Evolutionary conservation across 148 eudicot species (phyloP).

Genomic region (Camellia japonica): DNA sequence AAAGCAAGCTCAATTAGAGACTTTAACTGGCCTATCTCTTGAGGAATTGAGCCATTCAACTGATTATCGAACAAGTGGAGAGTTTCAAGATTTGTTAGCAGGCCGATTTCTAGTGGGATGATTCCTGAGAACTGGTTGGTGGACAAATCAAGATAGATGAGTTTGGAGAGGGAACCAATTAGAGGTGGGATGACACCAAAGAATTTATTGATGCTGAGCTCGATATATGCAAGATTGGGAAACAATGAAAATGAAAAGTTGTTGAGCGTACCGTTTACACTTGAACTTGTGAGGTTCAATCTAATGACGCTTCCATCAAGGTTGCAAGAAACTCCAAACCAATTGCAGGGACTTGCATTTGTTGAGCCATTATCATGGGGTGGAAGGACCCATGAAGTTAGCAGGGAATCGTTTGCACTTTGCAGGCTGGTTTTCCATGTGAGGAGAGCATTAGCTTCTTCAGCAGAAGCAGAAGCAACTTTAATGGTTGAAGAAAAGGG

Average conservation of each 20-base stretch:
- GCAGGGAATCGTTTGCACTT: slow-evolving; percentile 18
- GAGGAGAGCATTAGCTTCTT: slow-evolving; percentile 38
- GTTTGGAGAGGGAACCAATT: slow-evolving; percentile 7
- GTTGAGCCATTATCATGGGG: background rate
- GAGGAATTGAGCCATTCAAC: slow-evolving; percentile 14
- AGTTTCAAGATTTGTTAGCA: background rate
- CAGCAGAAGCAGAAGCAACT: slow-evolving; percentile 15
- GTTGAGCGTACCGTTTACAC: background rate
- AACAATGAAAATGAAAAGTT: slow-evolving; percentile 1
- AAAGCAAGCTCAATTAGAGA: background rate
- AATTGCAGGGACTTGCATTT: background rate
- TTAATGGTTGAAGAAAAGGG: background rate
- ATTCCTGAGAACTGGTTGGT: background rate
- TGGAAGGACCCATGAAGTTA: slow-evolving; percentile 31
- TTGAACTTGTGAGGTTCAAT: slow-evolving; percentile 3
- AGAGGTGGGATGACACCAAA: slow-evolving; percentile 1
- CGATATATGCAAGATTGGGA: background rate
- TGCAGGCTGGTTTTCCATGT: slow-evolving; percentile 39
- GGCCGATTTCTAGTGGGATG: slow-evolving; percentile 9
- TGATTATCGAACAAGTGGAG: background rate
- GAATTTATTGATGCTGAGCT: background rate
- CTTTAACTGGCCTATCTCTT: slow-evolving; percentile 2
- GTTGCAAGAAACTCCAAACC: slow-evolving; percentile 12
- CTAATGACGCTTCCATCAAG: background rate
- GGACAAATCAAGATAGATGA: slow-evolving; percentile 4